Evolutionary conservation across 1,284 basidiomycete species (phyloP).

Genomic region (Apiotrichum montevideense): DNA sequence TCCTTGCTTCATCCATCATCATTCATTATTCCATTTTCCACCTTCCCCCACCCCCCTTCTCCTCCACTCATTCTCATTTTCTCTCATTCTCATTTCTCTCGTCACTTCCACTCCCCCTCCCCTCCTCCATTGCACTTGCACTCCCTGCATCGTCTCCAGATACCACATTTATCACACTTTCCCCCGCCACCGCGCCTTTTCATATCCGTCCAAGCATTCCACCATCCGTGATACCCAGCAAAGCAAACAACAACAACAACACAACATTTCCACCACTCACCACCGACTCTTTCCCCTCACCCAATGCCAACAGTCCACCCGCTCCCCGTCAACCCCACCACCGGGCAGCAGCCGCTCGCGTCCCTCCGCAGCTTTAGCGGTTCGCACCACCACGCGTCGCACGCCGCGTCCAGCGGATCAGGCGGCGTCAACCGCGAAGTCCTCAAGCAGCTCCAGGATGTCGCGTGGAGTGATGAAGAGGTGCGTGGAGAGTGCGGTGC

Average conservation of each 20-base stretch:
- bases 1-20: not conserved
- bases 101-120: not conserved
- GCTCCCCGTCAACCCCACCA: conserved; percentile 43
- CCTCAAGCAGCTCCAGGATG: conserved; percentile 74
- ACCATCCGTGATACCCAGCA: too few species aligned
- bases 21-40: not conserved
- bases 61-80: too few species aligned
- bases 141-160: too few species aligned
- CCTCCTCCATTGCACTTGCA: not conserved
- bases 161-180: too few species aligned
- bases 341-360: conserved; percentile 37
- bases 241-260: too few species aligned
- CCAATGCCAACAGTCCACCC: conserved; percentile 33
- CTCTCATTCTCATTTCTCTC: not conserved
- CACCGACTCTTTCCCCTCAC: not conserved
- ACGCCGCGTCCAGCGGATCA: conserved; percentile 1
- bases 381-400: conserved; percentile 9
- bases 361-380: conserved; percentile 19
- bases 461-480: conserved; percentile 97
- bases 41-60: not conserved
- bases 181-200: too few species aligned
- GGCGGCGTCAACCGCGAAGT: conserved; percentile 43
- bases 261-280: not conserved
- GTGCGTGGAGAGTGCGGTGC: conserved; percentile 26
- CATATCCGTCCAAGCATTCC: too few species aligned